Percentiles rank a stretch among this genome's conserved stretches.
phyloP scores from a whole-genome alignment of 306 rosid species.

The Comarum palustre region DNA sequence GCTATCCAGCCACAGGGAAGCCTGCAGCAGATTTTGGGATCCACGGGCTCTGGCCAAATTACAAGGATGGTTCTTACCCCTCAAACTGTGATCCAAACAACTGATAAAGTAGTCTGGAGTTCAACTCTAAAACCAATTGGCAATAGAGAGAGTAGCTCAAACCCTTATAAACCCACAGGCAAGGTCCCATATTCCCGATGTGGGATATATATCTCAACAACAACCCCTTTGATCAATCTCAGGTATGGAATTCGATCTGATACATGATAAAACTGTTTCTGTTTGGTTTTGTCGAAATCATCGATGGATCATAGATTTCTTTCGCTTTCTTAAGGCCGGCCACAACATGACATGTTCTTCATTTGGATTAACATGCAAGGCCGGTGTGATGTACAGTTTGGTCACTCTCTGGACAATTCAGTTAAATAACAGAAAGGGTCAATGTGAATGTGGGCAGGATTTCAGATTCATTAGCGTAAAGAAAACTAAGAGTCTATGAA shows the following conservation, averaged over 20 bases:
- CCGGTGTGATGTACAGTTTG: background rate
- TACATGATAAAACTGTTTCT: background rate
- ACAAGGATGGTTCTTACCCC: conserved; percentile 65
- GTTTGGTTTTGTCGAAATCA: background rate
- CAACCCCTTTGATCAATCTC: conserved; percentile 65
- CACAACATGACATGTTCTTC: background rate
- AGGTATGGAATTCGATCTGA: conserved; percentile 25
- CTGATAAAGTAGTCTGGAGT: too few relatives aligned
- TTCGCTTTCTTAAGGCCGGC: background rate
- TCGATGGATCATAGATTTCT: background rate
- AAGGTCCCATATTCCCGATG: too few relatives aligned
- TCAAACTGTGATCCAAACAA: conserved; percentile 63
- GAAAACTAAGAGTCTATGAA: background rate
- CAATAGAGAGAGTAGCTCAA: too few relatives aligned
- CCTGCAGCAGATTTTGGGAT: conserved; percentile 65
- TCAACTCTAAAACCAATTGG: too few relatives aligned
- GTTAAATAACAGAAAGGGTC: background rate
- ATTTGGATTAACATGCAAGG: background rate
- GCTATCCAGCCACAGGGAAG: conserved; percentile 69
- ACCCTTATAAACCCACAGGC: too few relatives aligned
- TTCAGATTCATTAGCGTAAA: too few relatives aligned
- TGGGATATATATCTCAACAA: too few relatives aligned
- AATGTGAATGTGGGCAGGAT: background rate
- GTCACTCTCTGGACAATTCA: background rate
- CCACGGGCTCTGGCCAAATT: conserved; percentile 78